phyloP scores from a whole-genome alignment of 2,329 filamentous ascomycete genomes.

The Neonectria magnoliae region DNA sequence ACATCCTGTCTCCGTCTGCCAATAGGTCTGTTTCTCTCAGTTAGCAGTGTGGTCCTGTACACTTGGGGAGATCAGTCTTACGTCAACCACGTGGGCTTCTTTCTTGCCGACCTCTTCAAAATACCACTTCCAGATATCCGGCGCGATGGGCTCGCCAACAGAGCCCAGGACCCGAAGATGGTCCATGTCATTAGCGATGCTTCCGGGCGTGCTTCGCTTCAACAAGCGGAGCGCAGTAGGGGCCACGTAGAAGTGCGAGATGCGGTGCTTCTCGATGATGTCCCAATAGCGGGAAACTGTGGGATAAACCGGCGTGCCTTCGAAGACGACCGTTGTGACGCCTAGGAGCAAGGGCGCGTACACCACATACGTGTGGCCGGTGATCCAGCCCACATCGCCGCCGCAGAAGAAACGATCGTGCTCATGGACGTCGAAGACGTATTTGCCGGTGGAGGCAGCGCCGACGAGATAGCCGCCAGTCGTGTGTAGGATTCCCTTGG shows the following conservation, averaged over 20 bases:
- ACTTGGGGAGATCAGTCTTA: conserved; percentile 49
- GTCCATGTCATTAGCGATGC: conserved; percentile 79
- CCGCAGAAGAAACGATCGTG: conserved; percentile 92
- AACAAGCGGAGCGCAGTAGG: conserved; percentile 88
- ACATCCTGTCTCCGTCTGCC: conserved; percentile 97
- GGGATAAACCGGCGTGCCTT: conserved; percentile 92
- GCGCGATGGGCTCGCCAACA: conserved; percentile 95
- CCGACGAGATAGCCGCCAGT: conserved; percentile 90
- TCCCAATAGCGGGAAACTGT: conserved; percentile 97
- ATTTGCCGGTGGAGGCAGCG: conserved; percentile 89
- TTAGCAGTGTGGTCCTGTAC: background rate
- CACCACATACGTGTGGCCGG: conserved; percentile 94
- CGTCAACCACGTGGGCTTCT: conserved; percentile 88
- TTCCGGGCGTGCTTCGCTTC: conserved; percentile 90
- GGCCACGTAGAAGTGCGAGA: conserved; percentile 96
- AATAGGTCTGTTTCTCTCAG: conserved; percentile 80
- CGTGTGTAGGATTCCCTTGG: conserved; percentile 95
- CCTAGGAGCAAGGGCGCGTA: conserved; percentile 90
- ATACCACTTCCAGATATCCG: conserved; percentile 98
- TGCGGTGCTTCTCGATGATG: conserved; percentile 86
- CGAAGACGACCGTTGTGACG: conserved; percentile 90
- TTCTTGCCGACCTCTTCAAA: conserved; percentile 89
- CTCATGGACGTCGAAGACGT: conserved; percentile 95
- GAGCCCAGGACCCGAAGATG: conserved; percentile 86
- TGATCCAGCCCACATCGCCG: conserved; percentile 97